Conservation (phyloP, 2,329 filamentous ascomycete species). For the Gaeumannomyces sp. region DNA sequence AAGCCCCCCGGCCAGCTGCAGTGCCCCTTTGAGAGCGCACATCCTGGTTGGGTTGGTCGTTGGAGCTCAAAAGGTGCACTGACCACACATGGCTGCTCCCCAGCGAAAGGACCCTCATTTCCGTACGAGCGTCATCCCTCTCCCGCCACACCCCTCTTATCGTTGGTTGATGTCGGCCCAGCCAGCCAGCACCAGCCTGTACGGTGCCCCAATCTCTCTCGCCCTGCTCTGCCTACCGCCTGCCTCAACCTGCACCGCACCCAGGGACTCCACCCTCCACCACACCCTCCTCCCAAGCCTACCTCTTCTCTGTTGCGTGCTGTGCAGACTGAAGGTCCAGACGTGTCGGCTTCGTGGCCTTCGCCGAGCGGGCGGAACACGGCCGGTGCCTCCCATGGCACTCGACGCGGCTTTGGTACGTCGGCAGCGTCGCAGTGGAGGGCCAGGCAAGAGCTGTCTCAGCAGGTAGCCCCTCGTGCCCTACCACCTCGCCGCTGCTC, state of each 20-base stretch:
- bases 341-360: neutral
- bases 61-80: neutral
- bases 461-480: neutral
- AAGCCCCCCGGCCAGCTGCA: neutral
- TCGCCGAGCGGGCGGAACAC: neutral
- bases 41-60: neutral
- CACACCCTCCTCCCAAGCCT: neutral
- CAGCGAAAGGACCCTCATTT: neutral
- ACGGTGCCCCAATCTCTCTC: neutral
- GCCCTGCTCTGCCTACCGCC: neutral
- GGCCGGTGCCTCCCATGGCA: neutral
- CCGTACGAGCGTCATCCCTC: neutral
- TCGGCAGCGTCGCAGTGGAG: too few relatives aligned
- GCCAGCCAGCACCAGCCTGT: neutral
- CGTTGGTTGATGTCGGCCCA: neutral
- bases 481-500: neutral
- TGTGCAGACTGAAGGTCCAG: neutral
- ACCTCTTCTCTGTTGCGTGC: neutral
- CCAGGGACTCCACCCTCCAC: neutral
- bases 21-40: neutral
- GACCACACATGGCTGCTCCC: neutral
- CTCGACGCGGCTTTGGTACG: too few relatives aligned
- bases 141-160: neutral
- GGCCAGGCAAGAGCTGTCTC: neutral
- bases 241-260: neutral